A percentile compares a stretch with the other conserved stretches of the same genome.
phyloP scores from a whole-genome alignment of 148 eudicot genomes.

The Tetragonia tetragonoides region DNA sequence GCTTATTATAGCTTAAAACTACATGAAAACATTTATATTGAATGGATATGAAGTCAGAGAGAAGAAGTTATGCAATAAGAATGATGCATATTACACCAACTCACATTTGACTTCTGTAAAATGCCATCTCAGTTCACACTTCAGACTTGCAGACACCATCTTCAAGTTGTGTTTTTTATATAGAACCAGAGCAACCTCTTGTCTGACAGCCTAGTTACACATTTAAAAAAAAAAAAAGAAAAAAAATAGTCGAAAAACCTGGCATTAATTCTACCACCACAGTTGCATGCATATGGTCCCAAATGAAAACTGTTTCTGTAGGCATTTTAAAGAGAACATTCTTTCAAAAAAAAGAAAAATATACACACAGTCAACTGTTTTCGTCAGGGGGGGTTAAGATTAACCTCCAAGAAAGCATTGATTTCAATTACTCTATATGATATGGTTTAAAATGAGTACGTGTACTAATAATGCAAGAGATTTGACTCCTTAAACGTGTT shows the following conservation, averaged over 20 bases:
- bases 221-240: neutral
- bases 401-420: slow-evolving; percentile 19
- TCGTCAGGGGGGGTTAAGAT: neutral
- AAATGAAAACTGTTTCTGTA: neutral
- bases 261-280: too few relatives aligned
- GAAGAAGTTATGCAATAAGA: neutral
- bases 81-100: neutral
- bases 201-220: slow-evolving; percentile 6
- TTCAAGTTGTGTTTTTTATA: neutral
- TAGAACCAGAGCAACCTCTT: neutral
- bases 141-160: neutral
- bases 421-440: slow-evolving; percentile 20
- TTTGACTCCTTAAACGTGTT: slow-evolving; percentile 15
- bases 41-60: neutral
- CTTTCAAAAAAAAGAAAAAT: neutral
- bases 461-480: slow-evolving; percentile 26
- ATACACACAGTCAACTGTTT: slow-evolving; percentile 24
- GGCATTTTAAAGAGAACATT: neutral
- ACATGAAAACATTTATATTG: neutral
- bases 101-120: neutral
- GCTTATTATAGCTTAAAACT: neutral
- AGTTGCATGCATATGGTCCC: too few relatives aligned
- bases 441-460: slow-evolving; percentile 15
- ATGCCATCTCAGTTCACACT: neutral
- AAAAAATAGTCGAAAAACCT: neutral